Conservation (phyloP, 2,329 filamentous ascomycete species). For the Curvularia verruculosa region DNA sequence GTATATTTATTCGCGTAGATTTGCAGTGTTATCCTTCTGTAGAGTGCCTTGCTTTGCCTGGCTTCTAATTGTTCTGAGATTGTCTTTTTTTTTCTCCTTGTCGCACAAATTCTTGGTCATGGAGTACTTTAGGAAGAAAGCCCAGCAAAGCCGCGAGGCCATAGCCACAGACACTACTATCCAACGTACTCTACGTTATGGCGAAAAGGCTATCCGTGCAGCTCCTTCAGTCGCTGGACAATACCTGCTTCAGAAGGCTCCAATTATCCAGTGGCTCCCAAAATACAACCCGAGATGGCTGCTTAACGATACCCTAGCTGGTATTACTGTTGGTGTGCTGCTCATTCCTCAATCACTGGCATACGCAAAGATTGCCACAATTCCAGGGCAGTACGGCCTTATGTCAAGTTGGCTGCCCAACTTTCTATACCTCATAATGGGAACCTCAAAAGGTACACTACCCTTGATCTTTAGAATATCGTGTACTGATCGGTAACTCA, state of each 20-base stretch:
- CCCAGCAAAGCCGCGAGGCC: constrained; percentile 23
- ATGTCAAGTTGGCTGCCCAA: constrained; percentile 93
- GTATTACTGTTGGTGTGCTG: constrained; percentile 73
- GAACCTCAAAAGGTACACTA: constrained; percentile 58
- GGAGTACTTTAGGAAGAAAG: constrained; percentile 29
- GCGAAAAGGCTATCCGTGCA: constrained; percentile 43
- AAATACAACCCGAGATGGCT: constrained; percentile 67
- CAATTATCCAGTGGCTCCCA: constrained; percentile 68
- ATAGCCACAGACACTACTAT: constrained; percentile 38
- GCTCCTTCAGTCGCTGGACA: constrained; percentile 61
- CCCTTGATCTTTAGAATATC: not conserved
- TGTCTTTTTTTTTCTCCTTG: not conserved
- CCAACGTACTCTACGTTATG: constrained; percentile 36
- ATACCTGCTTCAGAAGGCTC: constrained; percentile 66
- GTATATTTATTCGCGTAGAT: constrained; percentile 14
- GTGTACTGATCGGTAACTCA: constrained; percentile 44
- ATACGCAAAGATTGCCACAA: constrained; percentile 88
- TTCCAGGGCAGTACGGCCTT: constrained; percentile 87
- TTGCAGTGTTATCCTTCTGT: not conserved
- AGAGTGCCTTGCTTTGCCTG: not conserved
- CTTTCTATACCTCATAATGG: constrained; percentile 97
- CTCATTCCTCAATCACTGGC: constrained; percentile 96
- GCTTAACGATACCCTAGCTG: constrained; percentile 66
- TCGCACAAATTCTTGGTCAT: constrained; percentile 18
- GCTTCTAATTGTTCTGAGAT: not conserved